These are phyloP conservation scores for Cercospora canescens DNA, from an alignment of 2,329 filamentous ascomycete species.

Conservation along the genomic window DNA sequence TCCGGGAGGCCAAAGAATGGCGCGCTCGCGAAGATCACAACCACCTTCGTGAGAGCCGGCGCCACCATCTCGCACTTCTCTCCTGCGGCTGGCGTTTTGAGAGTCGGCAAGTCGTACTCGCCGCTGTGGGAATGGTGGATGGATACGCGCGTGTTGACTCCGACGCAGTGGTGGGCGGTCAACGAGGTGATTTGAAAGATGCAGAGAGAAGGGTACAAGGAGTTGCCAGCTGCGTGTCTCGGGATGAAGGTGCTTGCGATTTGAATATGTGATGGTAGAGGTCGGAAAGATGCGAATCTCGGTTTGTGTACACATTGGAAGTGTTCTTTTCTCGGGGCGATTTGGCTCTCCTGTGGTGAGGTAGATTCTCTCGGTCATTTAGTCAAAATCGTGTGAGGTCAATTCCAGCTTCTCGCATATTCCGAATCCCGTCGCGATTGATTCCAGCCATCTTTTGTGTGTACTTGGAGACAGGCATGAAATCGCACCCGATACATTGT, in stretches of 20 bases:
- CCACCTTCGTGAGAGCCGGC: neutral
- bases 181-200: neutral
- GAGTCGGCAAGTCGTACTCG: neutral
- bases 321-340: too few relatives aligned
- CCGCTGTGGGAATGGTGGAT: neutral
- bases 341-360: too few relatives aligned
- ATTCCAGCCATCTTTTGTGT: too few relatives aligned
- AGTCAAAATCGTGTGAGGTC: too few relatives aligned
- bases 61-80: neutral
- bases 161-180: neutral
- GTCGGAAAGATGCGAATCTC: too few relatives aligned
- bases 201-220: neutral
- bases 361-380: too few relatives aligned
- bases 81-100: neutral
- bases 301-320: too few relatives aligned
- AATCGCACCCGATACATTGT: too few relatives aligned
- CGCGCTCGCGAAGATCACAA: neutral
- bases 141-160: neutral
- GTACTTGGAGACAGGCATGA: too few relatives aligned
- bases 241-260: neutral
- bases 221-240: neutral
- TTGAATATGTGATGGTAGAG: neutral
- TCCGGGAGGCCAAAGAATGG: neutral
- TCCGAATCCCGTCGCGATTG: too few relatives aligned
- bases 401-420: too few relatives aligned